These are phyloP conservation scores for Lodderomyces orthopsilosis DNA, from an alignment of 1,139 yeast species.

Conservation along the genomic window DNA sequence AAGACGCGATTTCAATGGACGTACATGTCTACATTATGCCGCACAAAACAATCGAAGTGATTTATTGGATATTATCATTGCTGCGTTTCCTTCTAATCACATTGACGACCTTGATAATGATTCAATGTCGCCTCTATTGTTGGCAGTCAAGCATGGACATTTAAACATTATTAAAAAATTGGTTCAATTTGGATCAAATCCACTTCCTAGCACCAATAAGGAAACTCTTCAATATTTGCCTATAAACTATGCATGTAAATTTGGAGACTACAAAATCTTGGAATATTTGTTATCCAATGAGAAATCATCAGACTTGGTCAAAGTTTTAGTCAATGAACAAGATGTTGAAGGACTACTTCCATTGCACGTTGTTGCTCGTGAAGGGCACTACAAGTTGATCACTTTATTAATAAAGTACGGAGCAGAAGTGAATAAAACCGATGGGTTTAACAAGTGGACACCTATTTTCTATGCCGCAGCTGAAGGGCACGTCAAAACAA, in stretches of 20 bases:
- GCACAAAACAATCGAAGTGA: conserved; percentile 66
- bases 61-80: conserved; percentile 45
- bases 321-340: conserved; percentile 42
- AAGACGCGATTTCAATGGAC: conserved; percentile 64
- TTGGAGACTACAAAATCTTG: conserved; percentile 73
- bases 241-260: conserved; percentile 83
- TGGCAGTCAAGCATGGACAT: conserved; percentile 73
- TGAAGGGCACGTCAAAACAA: conserved; percentile 75
- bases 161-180: conserved; percentile 48
- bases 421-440: conserved; percentile 75
- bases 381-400: conserved; percentile 72
- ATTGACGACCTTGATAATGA: conserved; percentile 63
- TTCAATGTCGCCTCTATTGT: conserved; percentile 75
- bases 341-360: conserved; percentile 91
- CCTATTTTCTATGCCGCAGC: conserved; percentile 88
- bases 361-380: conserved; percentile 81
- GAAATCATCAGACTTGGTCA: conserved; percentile 19
- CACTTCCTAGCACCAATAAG: conserved; percentile 53
- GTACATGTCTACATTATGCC: conserved; percentile 87
- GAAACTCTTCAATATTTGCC: conserved; percentile 68
- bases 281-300: conserved; percentile 48
- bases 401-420: conserved; percentile 68
- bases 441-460: conserved; percentile 89
- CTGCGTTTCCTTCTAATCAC: conserved; percentile 34
- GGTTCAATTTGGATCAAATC: conserved; percentile 50